Percentiles rank a stretch among this genome's conserved stretches.
phyloP scores from a whole-genome alignment of 371 early-diverging fungal genomes.

The Fennellomyces sp. region DNA sequence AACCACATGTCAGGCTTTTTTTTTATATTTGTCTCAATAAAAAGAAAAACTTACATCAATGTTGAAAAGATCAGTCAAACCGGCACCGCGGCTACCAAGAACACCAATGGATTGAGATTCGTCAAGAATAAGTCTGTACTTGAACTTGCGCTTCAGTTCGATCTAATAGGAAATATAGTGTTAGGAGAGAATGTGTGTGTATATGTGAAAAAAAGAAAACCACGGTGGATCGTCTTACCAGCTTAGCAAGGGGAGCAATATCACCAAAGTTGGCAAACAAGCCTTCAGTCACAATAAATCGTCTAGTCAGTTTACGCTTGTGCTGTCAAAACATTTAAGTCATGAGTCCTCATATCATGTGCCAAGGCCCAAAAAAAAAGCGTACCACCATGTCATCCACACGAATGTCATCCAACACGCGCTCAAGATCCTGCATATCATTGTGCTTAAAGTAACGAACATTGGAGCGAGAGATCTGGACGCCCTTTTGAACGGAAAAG shows the following conservation, averaged over 20 bases:
- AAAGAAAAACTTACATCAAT: slow-evolving; percentile 52
- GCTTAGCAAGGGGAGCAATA: slow-evolving; percentile 82
- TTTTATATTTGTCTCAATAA: slow-evolving; percentile 3
- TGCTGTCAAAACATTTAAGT: slow-evolving; percentile 40
- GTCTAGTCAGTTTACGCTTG: slow-evolving; percentile 84
- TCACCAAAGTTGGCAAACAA: slow-evolving; percentile 95
- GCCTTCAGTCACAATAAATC: slow-evolving; percentile 97
- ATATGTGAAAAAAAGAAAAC: background rate
- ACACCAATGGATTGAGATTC: slow-evolving; percentile 95
- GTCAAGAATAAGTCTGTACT: slow-evolving; percentile 97
- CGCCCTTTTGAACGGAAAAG: slow-evolving; percentile 92
- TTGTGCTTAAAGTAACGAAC: slow-evolving; percentile 95
- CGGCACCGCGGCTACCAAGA: slow-evolving; percentile 89
- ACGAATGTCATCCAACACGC: slow-evolving; percentile 79
- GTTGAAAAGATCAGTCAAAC: slow-evolving; percentile 85
- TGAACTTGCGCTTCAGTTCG: slow-evolving; percentile 93
- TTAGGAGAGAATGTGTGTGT: background rate
- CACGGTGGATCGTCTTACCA: slow-evolving; percentile 47
- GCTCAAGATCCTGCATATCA: slow-evolving; percentile 91
- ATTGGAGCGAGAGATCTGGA: slow-evolving; percentile 87
- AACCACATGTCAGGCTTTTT: background rate
- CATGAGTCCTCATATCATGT: too few relatives aligned
- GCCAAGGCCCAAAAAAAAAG: background rate
- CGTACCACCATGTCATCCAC: slow-evolving; percentile 42
- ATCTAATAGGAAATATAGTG: slow-evolving; percentile 33